phyloP scores from a whole-genome alignment of 2,329 filamentous ascomycete genomes.

The Orbilia javanica region DNA sequence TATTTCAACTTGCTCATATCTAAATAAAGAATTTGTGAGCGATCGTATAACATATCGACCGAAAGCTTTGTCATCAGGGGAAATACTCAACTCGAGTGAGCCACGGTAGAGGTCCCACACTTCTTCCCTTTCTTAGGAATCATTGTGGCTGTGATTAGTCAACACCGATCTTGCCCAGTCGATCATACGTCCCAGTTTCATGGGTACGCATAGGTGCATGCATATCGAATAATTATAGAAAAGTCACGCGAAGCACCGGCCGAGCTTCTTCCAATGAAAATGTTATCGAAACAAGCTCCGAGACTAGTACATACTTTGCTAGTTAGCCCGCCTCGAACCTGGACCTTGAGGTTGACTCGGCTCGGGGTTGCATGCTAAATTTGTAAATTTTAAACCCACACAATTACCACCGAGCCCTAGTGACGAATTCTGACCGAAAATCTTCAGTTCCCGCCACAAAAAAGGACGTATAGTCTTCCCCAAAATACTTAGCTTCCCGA shows the following conservation, averaged over 20 bases:
- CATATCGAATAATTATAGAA: not conserved
- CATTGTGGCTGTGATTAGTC: slow-evolving; percentile 10
- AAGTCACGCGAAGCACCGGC: not conserved
- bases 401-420: not conserved
- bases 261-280: not conserved
- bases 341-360: not conserved
- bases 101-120: too few species aligned
- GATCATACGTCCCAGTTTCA: not conserved
- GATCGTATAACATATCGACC: too few species aligned
- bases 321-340: not conserved
- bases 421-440: not conserved
- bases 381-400: not conserved
- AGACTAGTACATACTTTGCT: not conserved
- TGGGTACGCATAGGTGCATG: not conserved
- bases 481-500: not conserved
- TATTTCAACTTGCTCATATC: not conserved
- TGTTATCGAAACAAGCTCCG: not conserved
- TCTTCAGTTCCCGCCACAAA: not conserved
- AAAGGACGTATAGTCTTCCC: not conserved
- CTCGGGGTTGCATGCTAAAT: not conserved
- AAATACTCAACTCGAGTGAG: too few species aligned
- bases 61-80: not conserved
- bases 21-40: too few species aligned
- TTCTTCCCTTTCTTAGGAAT: not conserved
- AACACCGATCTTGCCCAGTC: not conserved